Evolutionary conservation across 202 grass and related monocot species (phyloP).

Genomic region (Eragrostis tef): DNA sequence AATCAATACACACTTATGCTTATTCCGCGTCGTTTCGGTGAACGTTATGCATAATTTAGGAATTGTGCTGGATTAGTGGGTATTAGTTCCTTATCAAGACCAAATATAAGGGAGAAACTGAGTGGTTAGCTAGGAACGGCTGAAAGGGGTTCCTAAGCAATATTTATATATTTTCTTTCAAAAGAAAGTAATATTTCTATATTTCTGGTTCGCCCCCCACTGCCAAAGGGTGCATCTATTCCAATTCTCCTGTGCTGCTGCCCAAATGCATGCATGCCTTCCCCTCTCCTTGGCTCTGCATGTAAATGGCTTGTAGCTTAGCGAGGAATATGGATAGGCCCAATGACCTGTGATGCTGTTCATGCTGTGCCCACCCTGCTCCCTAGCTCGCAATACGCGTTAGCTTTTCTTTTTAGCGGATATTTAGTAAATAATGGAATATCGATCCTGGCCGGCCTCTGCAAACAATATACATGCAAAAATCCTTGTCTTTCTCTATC

Average conservation of each 20-base stretch:
- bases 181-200: conserved; percentile 31
- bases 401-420: background rate
- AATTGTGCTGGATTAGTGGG: conserved; percentile 49
- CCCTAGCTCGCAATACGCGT: background rate
- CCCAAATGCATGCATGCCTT: conserved; percentile 39
- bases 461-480: background rate
- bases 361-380: conserved; percentile 2
- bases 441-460: background rate
- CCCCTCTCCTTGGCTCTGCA: conserved; percentile 5
- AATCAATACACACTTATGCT: conserved; percentile 40
- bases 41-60: conserved; percentile 49
- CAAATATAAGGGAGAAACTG: conserved; percentile 21
- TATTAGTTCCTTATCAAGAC: conserved; percentile 53
- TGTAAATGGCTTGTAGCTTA: conserved; percentile 22
- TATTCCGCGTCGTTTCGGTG: conserved; percentile 48
- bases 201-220: conserved; percentile 65
- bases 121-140: conserved; percentile 37
- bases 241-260: conserved; percentile 40
- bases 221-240: conserved; percentile 74
- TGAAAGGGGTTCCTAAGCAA: conserved; percentile 42
- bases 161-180: conserved; percentile 40
- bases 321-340: conserved; percentile 4
- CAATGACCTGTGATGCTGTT: conserved; percentile 14
- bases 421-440: background rate
- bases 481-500: background rate